These are phyloP conservation scores for Pezicula rhizophila DNA, from an alignment of 2,329 filamentous ascomycete species.

Conservation along the genomic window DNA sequence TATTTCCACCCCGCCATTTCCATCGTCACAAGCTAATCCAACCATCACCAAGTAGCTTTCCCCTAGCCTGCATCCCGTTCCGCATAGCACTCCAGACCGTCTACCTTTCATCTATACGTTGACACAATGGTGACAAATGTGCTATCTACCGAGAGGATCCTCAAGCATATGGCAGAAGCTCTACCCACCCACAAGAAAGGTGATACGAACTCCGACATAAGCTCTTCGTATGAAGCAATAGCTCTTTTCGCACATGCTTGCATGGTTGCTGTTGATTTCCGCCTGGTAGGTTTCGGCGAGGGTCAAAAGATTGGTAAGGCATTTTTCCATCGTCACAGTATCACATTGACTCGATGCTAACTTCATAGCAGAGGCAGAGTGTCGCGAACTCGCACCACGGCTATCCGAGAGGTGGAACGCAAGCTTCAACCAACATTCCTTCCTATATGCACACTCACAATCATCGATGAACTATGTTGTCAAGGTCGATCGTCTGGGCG, in stretches of 20 bases:
- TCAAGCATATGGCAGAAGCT: slow-evolving; percentile 53
- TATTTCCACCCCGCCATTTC: too few relatives aligned
- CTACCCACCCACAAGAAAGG: slow-evolving; percentile 46
- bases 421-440: slow-evolving; percentile 63
- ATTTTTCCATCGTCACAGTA: not conserved
- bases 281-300: slow-evolving; percentile 77
- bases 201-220: slow-evolving; percentile 56
- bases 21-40: too few relatives aligned
- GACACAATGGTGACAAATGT: slow-evolving; percentile 28
- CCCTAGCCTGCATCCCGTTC: too few relatives aligned
- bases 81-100: too few relatives aligned
- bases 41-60: too few relatives aligned
- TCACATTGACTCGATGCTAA: slow-evolving; percentile 10
- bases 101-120: not conserved
- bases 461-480: slow-evolving; percentile 80
- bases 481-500: slow-evolving; percentile 74
- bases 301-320: slow-evolving; percentile 64
- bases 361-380: slow-evolving; percentile 44
- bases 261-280: slow-evolving; percentile 74
- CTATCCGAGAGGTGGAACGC: slow-evolving; percentile 79
- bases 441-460: slow-evolving; percentile 81
- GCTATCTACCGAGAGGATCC: slow-evolving; percentile 38
- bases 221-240: slow-evolving; percentile 73
- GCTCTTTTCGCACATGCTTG: slow-evolving; percentile 80
- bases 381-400: slow-evolving; percentile 50